Conservation (phyloP, 129 eudicot genomes). For the Calendula officinalis region DNA sequence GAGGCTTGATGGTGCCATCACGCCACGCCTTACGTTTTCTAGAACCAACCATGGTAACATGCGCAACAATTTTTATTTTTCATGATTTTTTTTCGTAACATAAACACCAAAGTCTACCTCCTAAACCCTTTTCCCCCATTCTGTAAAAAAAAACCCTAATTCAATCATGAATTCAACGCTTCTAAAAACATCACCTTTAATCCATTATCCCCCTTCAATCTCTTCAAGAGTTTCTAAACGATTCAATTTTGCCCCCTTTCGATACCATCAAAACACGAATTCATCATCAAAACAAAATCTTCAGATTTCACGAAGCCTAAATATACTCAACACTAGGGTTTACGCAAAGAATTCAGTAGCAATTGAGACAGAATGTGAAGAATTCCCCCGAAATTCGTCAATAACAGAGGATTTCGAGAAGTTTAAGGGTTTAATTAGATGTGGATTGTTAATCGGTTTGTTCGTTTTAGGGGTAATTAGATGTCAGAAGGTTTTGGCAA, state of each 20-base stretch:
- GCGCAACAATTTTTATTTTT: conserved; percentile 3
- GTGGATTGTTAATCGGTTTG: conserved; percentile 44
- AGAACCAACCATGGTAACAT: too few species aligned
- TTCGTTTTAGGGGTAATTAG: conserved; percentile 44
- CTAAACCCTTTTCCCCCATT: not conserved
- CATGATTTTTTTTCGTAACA: not conserved
- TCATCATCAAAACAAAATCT: conserved; percentile 1
- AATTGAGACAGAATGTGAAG: conserved; percentile 1
- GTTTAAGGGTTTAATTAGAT: conserved; percentile 32
- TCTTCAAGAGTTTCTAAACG: conserved; percentile 9
- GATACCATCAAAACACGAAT: conserved; percentile 1
- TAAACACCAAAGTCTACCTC: not conserved
- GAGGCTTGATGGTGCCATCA: too few species aligned
- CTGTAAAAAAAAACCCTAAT: conserved; percentile 6
- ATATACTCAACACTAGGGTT: conserved; percentile 1
- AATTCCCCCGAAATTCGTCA: conserved; percentile 1
- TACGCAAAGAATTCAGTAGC: conserved; percentile 17
- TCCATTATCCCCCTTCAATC: conserved; percentile 15
- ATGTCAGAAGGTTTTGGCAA: conserved; percentile 51
- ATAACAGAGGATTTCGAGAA: conserved; percentile 13
- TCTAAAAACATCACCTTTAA: conserved; percentile 29
- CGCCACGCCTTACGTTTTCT: too few species aligned
- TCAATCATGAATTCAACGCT: conserved; percentile 31
- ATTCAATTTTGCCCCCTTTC: conserved; percentile 5
- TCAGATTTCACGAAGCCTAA: conserved; percentile 13